A percentile compares a stretch with the other conserved stretches of the same genome.
Conservation (phyloP, 2,329 filamentous ascomycete genomes). For the Aspergillus fijiensis region DNA sequence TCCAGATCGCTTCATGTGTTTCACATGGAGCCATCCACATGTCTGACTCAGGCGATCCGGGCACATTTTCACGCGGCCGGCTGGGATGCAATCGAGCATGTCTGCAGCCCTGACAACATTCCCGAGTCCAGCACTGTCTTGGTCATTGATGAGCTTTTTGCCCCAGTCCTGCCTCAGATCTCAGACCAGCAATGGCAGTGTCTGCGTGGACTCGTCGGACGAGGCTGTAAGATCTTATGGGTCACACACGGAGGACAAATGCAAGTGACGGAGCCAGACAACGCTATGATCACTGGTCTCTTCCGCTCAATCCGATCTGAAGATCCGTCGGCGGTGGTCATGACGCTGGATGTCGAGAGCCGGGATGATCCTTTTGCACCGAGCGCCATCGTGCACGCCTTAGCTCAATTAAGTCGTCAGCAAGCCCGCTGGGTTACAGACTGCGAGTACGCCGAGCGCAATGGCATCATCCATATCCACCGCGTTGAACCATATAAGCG, state of each 20-base stretch:
- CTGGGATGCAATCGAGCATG: background rate
- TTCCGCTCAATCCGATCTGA: conserved; percentile 11
- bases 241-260: conserved; percentile 10
- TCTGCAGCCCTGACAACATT: background rate
- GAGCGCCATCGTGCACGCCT: background rate
- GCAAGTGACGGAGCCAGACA: background rate
- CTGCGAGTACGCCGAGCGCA: conserved; percentile 16
- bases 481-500: conserved; percentile 9
- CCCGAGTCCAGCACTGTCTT: background rate
- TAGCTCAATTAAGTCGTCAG: background rate
- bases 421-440: conserved; percentile 6
- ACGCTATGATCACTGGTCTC: conserved; percentile 6
- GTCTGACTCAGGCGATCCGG: background rate
- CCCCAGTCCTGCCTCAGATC: background rate
- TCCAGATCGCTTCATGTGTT: background rate
- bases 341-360: conserved; percentile 7
- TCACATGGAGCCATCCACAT: background rate
- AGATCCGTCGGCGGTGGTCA: conserved; percentile 7
- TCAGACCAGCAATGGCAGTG: conserved; percentile 4
- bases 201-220: background rate
- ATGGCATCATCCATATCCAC: conserved; percentile 12
- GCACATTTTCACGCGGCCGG: background rate
- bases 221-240: conserved; percentile 9
- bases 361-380: background rate
- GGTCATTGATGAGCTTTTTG: conserved; percentile 1